phyloP scores from a whole-genome alignment of 768 basidiomycete species.

The Termitomyces eurrhizus region DNA sequence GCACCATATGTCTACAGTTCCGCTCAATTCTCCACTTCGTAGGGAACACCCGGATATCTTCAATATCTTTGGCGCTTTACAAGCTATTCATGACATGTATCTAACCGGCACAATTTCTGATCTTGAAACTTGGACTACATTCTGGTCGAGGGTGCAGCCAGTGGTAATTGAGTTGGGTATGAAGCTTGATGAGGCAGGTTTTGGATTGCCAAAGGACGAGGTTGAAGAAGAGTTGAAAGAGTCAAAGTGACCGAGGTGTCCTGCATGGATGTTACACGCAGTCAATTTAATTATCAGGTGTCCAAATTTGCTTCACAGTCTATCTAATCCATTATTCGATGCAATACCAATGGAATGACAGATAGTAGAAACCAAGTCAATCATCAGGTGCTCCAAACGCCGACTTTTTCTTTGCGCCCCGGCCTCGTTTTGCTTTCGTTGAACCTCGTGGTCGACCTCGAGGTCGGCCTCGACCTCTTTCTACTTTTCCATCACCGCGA shows the following conservation, averaged over 20 bases:
- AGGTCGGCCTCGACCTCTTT: conserved; percentile 21
- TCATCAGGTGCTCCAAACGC: conserved; percentile 33
- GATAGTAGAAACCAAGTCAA: background rate
- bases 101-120: conserved; percentile 10
- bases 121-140: conserved; percentile 16
- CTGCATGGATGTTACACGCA: background rate
- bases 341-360: background rate
- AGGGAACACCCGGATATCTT: conserved; percentile 19
- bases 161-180: conserved; percentile 19
- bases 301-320: background rate
- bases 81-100: conserved; percentile 20
- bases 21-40: conserved; percentile 16
- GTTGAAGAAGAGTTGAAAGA: conserved; percentile 6
- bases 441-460: conserved; percentile 22
- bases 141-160: conserved; percentile 24
- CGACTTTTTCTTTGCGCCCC: conserved; percentile 31
- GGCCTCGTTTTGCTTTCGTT: conserved; percentile 22
- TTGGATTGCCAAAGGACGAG: conserved; percentile 21
- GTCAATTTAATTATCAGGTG: background rate
- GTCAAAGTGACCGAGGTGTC: background rate
- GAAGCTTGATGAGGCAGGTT: conserved; percentile 23
- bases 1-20: conserved; percentile 18
- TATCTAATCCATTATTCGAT: background rate
- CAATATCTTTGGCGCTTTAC: conserved; percentile 21
- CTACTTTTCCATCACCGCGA: conserved; percentile 15